A percentile compares a stretch with the other conserved stretches of the same genome.
phyloP scores from a whole-genome alignment of 352 stramenopile species.

The Phytophthora citricola region DNA sequence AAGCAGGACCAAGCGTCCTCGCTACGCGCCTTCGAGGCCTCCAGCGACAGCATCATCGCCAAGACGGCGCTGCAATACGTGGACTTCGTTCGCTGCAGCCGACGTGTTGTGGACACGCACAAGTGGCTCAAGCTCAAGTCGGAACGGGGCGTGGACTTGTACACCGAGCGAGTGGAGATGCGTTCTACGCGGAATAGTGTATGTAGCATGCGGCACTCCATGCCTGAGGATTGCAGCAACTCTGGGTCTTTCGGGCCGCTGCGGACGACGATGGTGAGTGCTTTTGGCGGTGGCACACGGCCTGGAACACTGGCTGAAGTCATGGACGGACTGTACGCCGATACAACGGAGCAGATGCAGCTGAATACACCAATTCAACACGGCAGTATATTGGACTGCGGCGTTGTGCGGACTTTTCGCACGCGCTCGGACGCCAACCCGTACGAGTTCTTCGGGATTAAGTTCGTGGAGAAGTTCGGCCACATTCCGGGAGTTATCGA shows the following conservation, averaged over 20 bases:
- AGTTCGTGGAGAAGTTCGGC: conserved; percentile 58
- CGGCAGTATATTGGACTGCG: conserved; percentile 49
- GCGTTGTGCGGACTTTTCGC: conserved; percentile 60
- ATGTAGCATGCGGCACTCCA: conserved; percentile 14
- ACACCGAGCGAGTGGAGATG: conserved; percentile 55
- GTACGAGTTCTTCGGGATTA: conserved; percentile 66
- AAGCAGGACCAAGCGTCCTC: conserved; percentile 18
- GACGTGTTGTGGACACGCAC: conserved; percentile 41
- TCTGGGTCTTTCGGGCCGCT: conserved; percentile 23
- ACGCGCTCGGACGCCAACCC: conserved; percentile 34
- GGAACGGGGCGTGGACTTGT: conserved; percentile 57
- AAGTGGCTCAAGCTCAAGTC: conserved; percentile 52
- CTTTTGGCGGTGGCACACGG: conserved; percentile 59
- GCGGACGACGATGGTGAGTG: conserved; percentile 52
- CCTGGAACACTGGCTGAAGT: conserved; percentile 53
- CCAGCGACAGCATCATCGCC: conserved; percentile 62
- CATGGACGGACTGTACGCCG: conserved; percentile 62
- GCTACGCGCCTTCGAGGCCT: conserved; percentile 49
- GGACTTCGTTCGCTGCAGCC: conserved; percentile 49
- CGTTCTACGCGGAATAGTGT: conserved; percentile 13
- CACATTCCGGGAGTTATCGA: conserved; percentile 42
- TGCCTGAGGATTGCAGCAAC: conserved; percentile 15
- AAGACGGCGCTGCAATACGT: conserved; percentile 61
- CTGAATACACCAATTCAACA: conserved; percentile 61
- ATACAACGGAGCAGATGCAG: conserved; percentile 43